A percentile compares a stretch with the other conserved stretches of the same genome.
phyloP scores from a whole-genome alignment of 2,329 filamentous ascomycete genomes.

The Aureobasidium uvarum region DNA sequence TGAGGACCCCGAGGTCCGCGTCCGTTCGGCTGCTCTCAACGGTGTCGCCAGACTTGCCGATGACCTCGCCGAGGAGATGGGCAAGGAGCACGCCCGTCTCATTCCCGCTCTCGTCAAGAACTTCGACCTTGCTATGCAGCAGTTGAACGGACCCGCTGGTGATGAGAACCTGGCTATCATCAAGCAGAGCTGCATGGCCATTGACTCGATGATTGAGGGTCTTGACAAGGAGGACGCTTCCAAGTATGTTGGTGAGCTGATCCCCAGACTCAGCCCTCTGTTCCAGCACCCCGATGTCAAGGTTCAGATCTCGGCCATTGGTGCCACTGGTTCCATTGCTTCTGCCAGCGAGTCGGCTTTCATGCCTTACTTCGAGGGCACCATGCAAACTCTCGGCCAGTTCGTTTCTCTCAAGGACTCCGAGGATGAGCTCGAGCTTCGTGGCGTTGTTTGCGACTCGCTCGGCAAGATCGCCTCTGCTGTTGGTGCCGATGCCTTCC shows the following conservation, averaged over 20 bases:
- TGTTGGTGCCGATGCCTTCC: constrained; percentile 81
- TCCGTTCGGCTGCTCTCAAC: constrained; percentile 83
- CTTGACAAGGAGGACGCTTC: constrained; percentile 77
- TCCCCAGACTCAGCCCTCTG: constrained; percentile 79
- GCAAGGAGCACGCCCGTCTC: constrained; percentile 77
- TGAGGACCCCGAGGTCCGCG: constrained; percentile 76
- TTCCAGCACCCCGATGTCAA: constrained; percentile 82
- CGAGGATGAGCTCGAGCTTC: constrained; percentile 84
- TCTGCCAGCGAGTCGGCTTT: constrained; percentile 79
- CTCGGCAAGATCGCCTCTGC: constrained; percentile 90
- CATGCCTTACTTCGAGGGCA: constrained; percentile 84
- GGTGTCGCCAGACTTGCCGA: constrained; percentile 88
- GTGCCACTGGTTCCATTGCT: constrained; percentile 87
- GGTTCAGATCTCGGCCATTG: constrained; percentile 85
- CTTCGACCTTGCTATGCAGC: constrained; percentile 73
- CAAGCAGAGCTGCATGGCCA: constrained; percentile 82
- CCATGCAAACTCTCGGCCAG: constrained; percentile 82
- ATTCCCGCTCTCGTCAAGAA: constrained; percentile 85
- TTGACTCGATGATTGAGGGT: constrained; percentile 87
- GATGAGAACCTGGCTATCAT: constrained; percentile 83
- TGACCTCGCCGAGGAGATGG: constrained; percentile 87
- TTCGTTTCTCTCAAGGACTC: constrained; percentile 84
- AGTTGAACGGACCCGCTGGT: constrained; percentile 60
- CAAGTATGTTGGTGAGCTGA: constrained; percentile 76
- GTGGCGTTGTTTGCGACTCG: constrained; percentile 85